Evolutionary conservation across 805 yeast species (phyloP).

Genomic region (Lipomyces sp.): DNA sequence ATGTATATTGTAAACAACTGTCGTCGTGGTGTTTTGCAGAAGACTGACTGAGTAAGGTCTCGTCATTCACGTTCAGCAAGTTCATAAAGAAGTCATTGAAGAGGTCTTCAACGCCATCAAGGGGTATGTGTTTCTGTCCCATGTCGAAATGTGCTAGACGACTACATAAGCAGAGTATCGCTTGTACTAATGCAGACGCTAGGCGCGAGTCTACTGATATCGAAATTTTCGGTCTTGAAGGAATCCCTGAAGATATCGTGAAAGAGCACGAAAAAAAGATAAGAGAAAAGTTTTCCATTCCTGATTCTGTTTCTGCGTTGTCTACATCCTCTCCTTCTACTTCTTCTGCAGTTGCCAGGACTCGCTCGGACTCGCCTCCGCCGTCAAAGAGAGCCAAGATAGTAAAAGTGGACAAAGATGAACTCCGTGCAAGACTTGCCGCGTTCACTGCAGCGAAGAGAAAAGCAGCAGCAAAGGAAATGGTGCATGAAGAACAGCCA

Average conservation of each 20-base stretch:
- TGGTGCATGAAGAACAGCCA: no score
- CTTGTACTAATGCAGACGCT: neutral
- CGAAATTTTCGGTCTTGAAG: constrained; percentile 33
- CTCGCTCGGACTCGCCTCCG: no score
- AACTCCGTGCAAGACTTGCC: no score
- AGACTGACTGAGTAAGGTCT: constrained; percentile 25
- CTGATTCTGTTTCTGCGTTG: constrained; percentile 7
- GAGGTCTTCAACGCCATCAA: constrained; percentile 25
- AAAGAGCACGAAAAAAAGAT: constrained; percentile 24
- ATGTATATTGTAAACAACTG: neutral
- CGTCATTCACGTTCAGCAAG: constrained; percentile 30
- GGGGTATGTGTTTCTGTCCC: constrained; percentile 6
- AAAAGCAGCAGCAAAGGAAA: neutral
- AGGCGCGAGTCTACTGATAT: constrained; percentile 28
- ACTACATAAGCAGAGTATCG: no score
- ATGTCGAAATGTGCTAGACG: no score
- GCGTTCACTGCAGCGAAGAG: no score
- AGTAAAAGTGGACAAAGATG: no score
- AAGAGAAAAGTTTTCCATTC: constrained; percentile 16
- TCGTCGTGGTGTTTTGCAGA: neutral
- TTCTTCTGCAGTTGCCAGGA: no score
- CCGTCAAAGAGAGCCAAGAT: no score
- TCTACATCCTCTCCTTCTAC: no score
- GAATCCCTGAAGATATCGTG: constrained; percentile 29
- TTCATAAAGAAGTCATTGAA: constrained; percentile 28